These are phyloP conservation scores for Cercospora sojina DNA, from an alignment of 2,329 filamentous ascomycete genomes.

Conservation along the genomic window DNA sequence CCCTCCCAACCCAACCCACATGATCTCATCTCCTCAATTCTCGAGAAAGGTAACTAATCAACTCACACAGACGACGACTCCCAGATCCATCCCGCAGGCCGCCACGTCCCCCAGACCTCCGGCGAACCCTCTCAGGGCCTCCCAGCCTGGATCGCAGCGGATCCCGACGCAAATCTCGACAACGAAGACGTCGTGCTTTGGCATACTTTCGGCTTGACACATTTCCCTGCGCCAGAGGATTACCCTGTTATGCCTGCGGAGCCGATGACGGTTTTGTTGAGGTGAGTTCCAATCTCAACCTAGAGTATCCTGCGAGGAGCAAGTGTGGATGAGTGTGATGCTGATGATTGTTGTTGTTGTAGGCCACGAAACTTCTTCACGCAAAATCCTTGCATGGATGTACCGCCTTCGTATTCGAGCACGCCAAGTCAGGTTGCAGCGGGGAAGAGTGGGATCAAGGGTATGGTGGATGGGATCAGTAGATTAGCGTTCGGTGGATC, in stretches of 20 bases:
- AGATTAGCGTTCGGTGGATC: slow-evolving; percentile 47
- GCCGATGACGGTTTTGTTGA: slow-evolving; percentile 66
- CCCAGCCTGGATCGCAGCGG: slow-evolving; percentile 70
- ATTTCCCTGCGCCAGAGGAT: slow-evolving; percentile 86
- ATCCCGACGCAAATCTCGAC: slow-evolving; percentile 66
- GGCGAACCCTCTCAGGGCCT: slow-evolving; percentile 73
- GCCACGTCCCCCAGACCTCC: slow-evolving; percentile 83
- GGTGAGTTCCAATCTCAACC: background rate
- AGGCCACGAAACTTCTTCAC: slow-evolving; percentile 76
- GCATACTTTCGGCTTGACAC: slow-evolving; percentile 90
- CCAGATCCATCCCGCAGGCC: slow-evolving; percentile 80
- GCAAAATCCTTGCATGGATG: slow-evolving; percentile 75
- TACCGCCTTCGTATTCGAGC: slow-evolving; percentile 71
- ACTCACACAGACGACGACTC: slow-evolving; percentile 65
- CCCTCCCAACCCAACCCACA: background rate
- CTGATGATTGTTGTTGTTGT: background rate
- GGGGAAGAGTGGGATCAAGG: slow-evolving; percentile 38
- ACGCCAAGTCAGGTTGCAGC: slow-evolving; percentile 66
- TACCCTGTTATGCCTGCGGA: slow-evolving; percentile 74
- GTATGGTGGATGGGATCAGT: slow-evolving; percentile 54
- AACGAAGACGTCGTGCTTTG: slow-evolving; percentile 87
- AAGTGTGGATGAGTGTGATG: background rate
- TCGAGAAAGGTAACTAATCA: background rate
- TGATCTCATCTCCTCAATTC: too few relatives aligned
- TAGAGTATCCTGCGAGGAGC: too few relatives aligned